Base-by-base conservation (phyloP, 495 filamentous ascomycete species). In the Aspergillus bridgeri region DNA sequence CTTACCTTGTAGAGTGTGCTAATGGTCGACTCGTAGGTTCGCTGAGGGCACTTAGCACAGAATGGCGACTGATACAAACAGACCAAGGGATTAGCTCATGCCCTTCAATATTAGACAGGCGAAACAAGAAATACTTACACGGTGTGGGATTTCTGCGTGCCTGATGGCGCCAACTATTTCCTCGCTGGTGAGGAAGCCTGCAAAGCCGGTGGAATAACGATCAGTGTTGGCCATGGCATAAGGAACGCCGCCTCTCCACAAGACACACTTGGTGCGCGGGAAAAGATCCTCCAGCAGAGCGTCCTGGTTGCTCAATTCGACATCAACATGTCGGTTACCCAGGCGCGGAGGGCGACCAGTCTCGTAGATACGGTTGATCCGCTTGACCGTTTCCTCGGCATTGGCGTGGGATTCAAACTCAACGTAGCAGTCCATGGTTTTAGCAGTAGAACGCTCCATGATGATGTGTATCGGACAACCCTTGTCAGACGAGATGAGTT, bases 381-480 rank as follows among this genome's bases (percentile, higher is more conserved):
- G 65, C 9, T 53, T 27, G 8, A 68, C 64, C 0, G 81, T 74
- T 9, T 71, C 71, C 11, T 75, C 60, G 0, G 89, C 89, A 65
- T 86, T 84, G 0, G 71, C 57, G 0, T 72, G 55, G 6, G 75
- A 80, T 27, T 72, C 53, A 48, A 92, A 85, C 64, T 94, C 90
- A 27, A 89, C 83, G 60, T 76, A 94, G 56, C 81, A 86, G 51
- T 92, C 88, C 69, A 86, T 83, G 0, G 90, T 92, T 79, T 92
- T 93, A 48, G 81, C 81, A 1, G 87, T 89, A 0, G 83, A 75
- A 7, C 88, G 85, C 51, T 93, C 90, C 88, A 94, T 91, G 60
- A 91, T 89, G 59, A 94, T 90, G 62, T 94, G 90, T 9, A 92
- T 72, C 0, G 87, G 78, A 51, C 83, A 85, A 6, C 85, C 77